Evolutionary conservation across 2,329 filamentous ascomycete species (phyloP).

Genomic region (Cyphellophora europaea): DNA sequence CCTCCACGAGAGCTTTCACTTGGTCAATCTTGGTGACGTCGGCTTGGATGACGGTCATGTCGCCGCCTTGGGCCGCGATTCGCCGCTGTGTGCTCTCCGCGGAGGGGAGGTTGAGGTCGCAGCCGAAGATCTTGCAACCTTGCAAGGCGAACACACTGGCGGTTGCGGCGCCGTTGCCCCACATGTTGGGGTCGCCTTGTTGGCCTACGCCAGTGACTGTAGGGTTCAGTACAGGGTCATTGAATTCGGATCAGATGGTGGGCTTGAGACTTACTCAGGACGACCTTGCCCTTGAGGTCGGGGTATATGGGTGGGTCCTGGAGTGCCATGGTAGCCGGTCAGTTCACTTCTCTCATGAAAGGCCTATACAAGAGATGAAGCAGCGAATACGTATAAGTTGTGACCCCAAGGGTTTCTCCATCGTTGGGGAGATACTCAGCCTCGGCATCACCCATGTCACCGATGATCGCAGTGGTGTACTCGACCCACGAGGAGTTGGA

Average conservation of each 20-base stretch:
- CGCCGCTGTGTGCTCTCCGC: conserved; percentile 3
- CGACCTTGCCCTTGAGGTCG: conserved; percentile 6
- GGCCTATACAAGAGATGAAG: too few relatives aligned
- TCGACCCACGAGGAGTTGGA: too few relatives aligned
- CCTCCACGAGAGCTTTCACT: background rate
- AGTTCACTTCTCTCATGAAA: too few relatives aligned
- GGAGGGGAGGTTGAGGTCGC: conserved; percentile 3
- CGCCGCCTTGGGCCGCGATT: background rate
- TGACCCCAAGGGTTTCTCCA: too few relatives aligned
- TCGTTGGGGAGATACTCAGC: too few relatives aligned
- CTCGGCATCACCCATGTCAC: too few relatives aligned
- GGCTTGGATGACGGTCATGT: background rate
- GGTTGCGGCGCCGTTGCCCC: conserved; percentile 7
- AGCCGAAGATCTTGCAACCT: conserved; percentile 7
- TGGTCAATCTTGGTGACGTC: conserved; percentile 3
- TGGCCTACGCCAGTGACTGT: conserved; percentile 6
- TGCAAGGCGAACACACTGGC: conserved; percentile 3
- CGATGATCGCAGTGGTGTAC: too few relatives aligned
- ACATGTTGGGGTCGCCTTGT: conserved; percentile 1
- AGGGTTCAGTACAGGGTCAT: background rate
- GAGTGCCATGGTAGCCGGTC: conserved; percentile 1
- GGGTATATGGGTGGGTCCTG: conserved; percentile 1
- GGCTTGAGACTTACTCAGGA: conserved; percentile 2
- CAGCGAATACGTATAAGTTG: too few relatives aligned
- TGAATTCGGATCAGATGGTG: too few relatives aligned